phyloP scores from a whole-genome alignment of 78 protist genomes.

The Chrysochromulina tobinii region DNA sequence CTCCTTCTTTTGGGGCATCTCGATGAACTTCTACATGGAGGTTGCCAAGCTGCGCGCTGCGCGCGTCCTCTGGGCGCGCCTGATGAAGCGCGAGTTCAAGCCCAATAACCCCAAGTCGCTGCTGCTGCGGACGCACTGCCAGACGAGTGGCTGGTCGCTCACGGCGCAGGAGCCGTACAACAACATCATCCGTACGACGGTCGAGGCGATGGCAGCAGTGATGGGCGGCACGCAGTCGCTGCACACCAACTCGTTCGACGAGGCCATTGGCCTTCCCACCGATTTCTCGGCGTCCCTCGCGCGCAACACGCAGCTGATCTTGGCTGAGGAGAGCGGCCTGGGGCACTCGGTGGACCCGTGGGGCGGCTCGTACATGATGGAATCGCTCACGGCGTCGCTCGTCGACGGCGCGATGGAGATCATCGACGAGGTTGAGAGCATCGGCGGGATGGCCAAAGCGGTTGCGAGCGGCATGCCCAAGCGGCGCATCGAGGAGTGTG shows the following conservation, averaged over 20 bases:
- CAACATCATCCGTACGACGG: constrained; percentile 93
- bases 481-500: constrained; percentile 92
- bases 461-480: constrained; percentile 86
- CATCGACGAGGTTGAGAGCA: constrained; percentile 60
- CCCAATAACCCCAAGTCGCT: constrained; percentile 86
- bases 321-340: not conserved
- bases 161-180: constrained; percentile 72
- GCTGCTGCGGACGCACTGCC: constrained; percentile 96
- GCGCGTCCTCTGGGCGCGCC: constrained; percentile 91
- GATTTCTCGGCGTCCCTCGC: constrained; percentile 90
- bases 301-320: constrained; percentile 88
- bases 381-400: constrained; percentile 82
- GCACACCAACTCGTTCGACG: constrained; percentile 78
- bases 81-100: constrained; percentile 76
- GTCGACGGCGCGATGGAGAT: constrained; percentile 31
- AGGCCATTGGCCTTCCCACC: constrained; percentile 97
- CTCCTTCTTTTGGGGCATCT: constrained; percentile 95
- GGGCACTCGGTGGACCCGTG: constrained; percentile 86
- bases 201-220: constrained; percentile 98
- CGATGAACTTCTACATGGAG: constrained; percentile 84
- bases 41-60: constrained; percentile 94
- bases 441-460: constrained; percentile 94
- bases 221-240: constrained; percentile 96
- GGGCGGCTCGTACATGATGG: constrained; percentile 85
- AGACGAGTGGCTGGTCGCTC: constrained; percentile 95